Base-by-base conservation (phyloP, 208 protist genomes). In the Crithidia acanthocephali region DNA sequence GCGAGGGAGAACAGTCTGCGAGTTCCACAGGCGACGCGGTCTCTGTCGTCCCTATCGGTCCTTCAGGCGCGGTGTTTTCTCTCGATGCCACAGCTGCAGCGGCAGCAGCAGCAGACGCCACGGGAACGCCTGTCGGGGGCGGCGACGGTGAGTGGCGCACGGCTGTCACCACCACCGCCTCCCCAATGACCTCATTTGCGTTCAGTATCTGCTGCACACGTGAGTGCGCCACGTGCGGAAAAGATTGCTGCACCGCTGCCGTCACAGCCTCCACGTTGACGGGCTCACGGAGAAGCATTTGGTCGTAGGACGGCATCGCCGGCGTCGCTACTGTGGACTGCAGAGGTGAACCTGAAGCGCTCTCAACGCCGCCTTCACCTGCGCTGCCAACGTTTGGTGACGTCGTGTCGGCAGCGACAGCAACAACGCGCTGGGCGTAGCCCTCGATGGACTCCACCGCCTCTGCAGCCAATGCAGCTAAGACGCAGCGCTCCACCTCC, bases 251-350 rank as follows among this genome's bases (percentile, higher is more conserved):
- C 15, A 93, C 88, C 1, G 77, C 23, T 0, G 23, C 57, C 27
- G 70, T 61, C 10, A 74, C 78, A 1, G 76, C 80, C 20, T 84
- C 78, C 32, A 81, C 50, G 69, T 90, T 74, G 0, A 84, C 74
- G 11, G 88, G 84, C 68, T 93, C 88, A 30, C 90, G 72, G 40
- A 96, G 71, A 42, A 96, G 68, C 5, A 90, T 57, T 23, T 78
- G 55, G 33, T 95, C 87, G 55, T 84, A 91, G 15, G 55, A 28
- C 18, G 74, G 58, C 32, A 44, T 20, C 15, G 32, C 55, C 6
- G 32, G n/a, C 18, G 40, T 27, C 6, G 33, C n/a, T 45, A 18
- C 5, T 20, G 55, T 27, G 6, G 30, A 16, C 20, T 33, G 28
- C 52, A 60, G n/a, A 2, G 33, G 33, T 18, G 55, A 60, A 8